Evolutionary conservation across 768 basidiomycete species (phyloP).

Genomic region (Kwoniella pini): DNA sequence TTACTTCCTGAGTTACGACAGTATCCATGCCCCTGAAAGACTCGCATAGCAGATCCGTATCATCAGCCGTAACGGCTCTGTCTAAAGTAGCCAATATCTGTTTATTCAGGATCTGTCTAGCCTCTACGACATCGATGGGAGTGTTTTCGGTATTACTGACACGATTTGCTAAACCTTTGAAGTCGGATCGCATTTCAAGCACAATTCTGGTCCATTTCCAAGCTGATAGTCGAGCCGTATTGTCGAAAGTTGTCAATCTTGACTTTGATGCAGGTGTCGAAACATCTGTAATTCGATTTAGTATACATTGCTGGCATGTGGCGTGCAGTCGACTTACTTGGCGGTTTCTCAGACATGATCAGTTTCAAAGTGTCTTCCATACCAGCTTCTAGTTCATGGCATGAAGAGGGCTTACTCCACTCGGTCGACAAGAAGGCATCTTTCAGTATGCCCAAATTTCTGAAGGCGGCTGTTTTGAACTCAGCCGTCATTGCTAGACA

Average conservation of each 20-base stretch:
- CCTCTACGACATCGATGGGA: conserved; percentile 28
- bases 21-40: conserved; percentile 46
- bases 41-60: conserved; percentile 48
- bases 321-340: conserved; percentile 9
- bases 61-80: conserved; percentile 36
- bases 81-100: conserved; percentile 37
- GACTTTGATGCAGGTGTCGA: conserved; percentile 8
- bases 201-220: conserved; percentile 52
- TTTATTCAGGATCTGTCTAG: conserved; percentile 31
- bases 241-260: conserved; percentile 19
- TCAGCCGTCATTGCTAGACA: conserved; percentile 36
- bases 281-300: too few species aligned
- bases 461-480: conserved; percentile 49
- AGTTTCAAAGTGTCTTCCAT: conserved; percentile 49
- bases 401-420: conserved; percentile 34
- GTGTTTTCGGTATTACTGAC: conserved; percentile 33
- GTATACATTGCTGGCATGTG: not conserved
- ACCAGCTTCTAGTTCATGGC: conserved; percentile 33
- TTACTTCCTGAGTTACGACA: conserved; percentile 38
- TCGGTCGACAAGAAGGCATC: conserved; percentile 45
- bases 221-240: conserved; percentile 34
- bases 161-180: conserved; percentile 42
- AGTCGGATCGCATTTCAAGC: conserved; percentile 48
- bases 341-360: conserved; percentile 44
- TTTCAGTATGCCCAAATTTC: conserved; percentile 46